phyloP scores from a whole-genome alignment of 352 stramenopile genomes.

The Phytophthora palmivora region DNA sequence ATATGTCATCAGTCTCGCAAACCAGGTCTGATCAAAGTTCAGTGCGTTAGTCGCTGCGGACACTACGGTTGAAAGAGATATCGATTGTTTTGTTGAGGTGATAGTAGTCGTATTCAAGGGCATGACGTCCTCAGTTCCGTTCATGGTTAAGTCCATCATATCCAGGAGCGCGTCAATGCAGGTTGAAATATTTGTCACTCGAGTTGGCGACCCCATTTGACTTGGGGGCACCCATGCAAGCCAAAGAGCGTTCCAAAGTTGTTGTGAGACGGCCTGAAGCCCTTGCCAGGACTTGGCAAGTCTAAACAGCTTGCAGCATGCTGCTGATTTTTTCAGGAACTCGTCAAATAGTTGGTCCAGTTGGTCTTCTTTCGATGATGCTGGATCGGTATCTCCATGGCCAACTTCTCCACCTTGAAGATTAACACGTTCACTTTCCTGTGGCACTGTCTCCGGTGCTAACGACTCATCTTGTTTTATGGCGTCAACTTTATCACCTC shows the following conservation, averaged over 20 bases:
- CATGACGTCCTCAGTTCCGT: slow-evolving; percentile 1
- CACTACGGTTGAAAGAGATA: slow-evolving; percentile 50
- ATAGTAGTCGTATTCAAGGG: neutral
- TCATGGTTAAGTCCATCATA: slow-evolving; percentile 54
- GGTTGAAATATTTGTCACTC: slow-evolving; percentile 28
- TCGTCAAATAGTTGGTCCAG: slow-evolving; percentile 32
- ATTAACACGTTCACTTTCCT: neutral
- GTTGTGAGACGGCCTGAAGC: slow-evolving; percentile 59
- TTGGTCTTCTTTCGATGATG: slow-evolving; percentile 8
- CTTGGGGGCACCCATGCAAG: slow-evolving; percentile 58
- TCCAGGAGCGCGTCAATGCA: slow-evolving; percentile 60
- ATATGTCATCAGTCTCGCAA: slow-evolving; percentile 54
- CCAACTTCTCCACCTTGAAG: neutral
- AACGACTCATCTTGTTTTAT: neutral
- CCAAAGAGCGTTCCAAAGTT: slow-evolving; percentile 67
- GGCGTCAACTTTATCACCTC: neutral
- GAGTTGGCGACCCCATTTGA: slow-evolving; percentile 16
- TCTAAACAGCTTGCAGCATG: slow-evolving; percentile 54
- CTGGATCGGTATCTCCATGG: neutral
- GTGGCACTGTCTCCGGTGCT: neutral
- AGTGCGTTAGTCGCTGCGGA: slow-evolving; percentile 42
- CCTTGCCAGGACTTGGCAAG: slow-evolving; percentile 58
- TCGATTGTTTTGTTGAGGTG: slow-evolving; percentile 5
- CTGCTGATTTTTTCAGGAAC: slow-evolving; percentile 52
- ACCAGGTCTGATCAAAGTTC: slow-evolving; percentile 55